These are phyloP conservation scores for Tillandsia leiboldiana DNA, from an alignment of 176 grass and related monocot genomes.

Conservation along the genomic window DNA sequence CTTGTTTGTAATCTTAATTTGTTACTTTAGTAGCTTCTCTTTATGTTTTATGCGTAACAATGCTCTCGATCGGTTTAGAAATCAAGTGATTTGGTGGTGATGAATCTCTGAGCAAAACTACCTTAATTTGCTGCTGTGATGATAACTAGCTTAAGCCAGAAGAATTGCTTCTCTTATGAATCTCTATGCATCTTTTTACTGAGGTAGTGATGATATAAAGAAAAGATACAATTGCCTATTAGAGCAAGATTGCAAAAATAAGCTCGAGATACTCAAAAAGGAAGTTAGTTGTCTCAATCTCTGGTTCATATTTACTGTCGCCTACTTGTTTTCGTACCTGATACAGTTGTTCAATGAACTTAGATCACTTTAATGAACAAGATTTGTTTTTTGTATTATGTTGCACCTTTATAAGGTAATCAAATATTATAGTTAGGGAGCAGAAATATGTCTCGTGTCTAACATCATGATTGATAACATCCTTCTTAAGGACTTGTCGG, in stretches of 20 bases:
- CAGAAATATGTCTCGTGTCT: too few species aligned
- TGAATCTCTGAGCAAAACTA: neutral
- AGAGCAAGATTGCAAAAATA: too few species aligned
- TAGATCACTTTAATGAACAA: too few species aligned
- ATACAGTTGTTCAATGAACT: too few species aligned
- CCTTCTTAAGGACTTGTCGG: neutral
- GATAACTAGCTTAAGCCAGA: neutral
- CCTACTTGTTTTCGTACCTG: too few species aligned
- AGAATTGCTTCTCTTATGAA: neutral
- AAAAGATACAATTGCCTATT: too few species aligned
- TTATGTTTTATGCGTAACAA: neutral
- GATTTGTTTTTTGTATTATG: too few species aligned
- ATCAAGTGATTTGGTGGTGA: neutral
- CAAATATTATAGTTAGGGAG: too few species aligned
- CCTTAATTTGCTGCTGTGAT: neutral
- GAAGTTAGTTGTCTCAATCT: too few species aligned
- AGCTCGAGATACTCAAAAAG: too few species aligned
- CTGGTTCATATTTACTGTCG: too few species aligned
- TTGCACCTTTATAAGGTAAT: too few species aligned
- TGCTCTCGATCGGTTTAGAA: neutral
- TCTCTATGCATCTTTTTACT: neutral
- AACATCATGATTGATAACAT: neutral
- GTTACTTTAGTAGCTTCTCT: constrained; percentile 13
- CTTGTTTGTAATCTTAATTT: neutral
- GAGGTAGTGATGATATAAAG: neutral